These are phyloP conservation scores for Cyclocybe cylindracea DNA, from an alignment of 768 basidiomycete species.

Conservation along the genomic window DNA sequence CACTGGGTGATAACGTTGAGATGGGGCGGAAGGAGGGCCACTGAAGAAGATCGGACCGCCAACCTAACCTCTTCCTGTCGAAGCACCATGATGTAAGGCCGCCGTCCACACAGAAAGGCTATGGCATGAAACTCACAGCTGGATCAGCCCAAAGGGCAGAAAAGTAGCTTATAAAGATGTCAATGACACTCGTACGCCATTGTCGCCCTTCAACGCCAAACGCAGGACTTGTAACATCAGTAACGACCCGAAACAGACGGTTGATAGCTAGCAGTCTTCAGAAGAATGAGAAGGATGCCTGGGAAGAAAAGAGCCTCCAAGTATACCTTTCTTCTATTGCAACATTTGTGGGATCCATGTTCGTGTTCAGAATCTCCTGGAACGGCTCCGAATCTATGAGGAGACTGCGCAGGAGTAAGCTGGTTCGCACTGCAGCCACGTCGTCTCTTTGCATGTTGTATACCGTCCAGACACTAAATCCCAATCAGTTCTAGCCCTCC, in stretches of 20 bases:
- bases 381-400: slow-evolving; percentile 68
- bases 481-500: background rate
- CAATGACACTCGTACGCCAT: slow-evolving; percentile 63
- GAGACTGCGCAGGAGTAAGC: slow-evolving; percentile 58
- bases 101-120: background rate
- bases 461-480: slow-evolving; percentile 62
- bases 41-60: slow-evolving; percentile 55
- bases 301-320: background rate
- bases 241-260: slow-evolving; percentile 62
- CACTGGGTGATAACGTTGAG: slow-evolving; percentile 64
- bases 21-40: slow-evolving; percentile 66
- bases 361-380: slow-evolving; percentile 44
- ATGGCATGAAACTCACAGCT: slow-evolving; percentile 38
- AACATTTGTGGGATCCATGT: slow-evolving; percentile 32
- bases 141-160: slow-evolving; percentile 63
- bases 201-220: slow-evolving; percentile 66
- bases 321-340: slow-evolving; percentile 56
- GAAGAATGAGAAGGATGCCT: background rate
- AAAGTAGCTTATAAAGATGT: slow-evolving; percentile 64
- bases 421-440: slow-evolving; percentile 53
- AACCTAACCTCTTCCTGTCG: slow-evolving; percentile 69
- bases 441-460: slow-evolving; percentile 62
- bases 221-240: slow-evolving; percentile 64
- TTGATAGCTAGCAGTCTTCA: slow-evolving; percentile 51
- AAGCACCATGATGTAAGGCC: background rate